Base-by-base conservation (phyloP, 2,329 filamentous ascomycete genomes). In the Thermomyces lanuginosus region DNA sequence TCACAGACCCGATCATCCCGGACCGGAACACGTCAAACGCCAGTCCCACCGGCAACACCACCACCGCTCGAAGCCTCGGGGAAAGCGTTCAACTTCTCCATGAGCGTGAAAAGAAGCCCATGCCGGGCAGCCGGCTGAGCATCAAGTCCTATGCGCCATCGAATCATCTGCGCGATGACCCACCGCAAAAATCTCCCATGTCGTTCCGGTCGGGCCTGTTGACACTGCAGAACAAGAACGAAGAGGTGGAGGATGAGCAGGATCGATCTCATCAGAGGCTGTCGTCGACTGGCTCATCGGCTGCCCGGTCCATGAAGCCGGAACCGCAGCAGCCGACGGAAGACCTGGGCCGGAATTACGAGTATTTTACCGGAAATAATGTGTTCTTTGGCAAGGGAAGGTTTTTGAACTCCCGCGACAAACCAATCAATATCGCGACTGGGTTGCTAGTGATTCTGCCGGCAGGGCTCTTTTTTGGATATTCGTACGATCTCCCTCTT, bases 321-420 rank as follows among this genome's bases (percentile, higher is more conserved):
- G 31, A 39, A 28, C 27, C 43, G 14, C 30, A 44, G 10, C 36
- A 42, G 10, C 35, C 28, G 4, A 56, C 56, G 23, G 38, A 49
- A 13, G 26, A 61, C 18, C 45, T 68, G 29, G 73, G 79, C 27
- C 75, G 67, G 38, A 92, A 93, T 42, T 78, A 86, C 53, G 72
- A 95, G 48, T 92, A 92, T 50, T 95, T 93, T 44, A 70, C 80
- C 22, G 89, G 89, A 23, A 98, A 95, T 46, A 92, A 82, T 0
- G 62, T 83, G 13, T 98, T 98, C 47, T 92, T 74, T 49, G 64
- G 80, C 32, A 77, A 80, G 17, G 89, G 89, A 5, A 69, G 89
- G 32, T 63, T 89, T 33, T 81, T 93, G 46, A 93, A 95, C 51
- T 77, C 89, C 18, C 71, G 72, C 40, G 78, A 91, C 40, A 70